These are phyloP conservation scores for Dacryopinax primogenitus DNA, from an alignment of 768 basidiomycete genomes.

Conservation along the genomic window DNA sequence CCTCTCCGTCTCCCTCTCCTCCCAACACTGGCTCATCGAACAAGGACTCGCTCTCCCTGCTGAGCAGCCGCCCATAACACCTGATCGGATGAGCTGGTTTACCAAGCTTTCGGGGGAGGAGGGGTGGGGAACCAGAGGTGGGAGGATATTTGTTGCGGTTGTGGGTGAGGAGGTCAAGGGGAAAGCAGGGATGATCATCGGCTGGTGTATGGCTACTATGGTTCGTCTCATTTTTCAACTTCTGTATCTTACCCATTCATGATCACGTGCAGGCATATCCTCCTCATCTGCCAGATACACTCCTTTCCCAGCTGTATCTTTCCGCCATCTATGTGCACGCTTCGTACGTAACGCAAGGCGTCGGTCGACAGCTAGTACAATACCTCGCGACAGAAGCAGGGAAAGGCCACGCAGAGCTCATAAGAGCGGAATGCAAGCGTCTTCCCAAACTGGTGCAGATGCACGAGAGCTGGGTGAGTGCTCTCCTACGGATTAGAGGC, in stretches of 20 bases:
- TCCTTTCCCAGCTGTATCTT: not conserved
- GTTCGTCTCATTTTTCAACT: not conserved
- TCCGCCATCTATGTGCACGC: not conserved
- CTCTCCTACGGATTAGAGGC: not conserved
- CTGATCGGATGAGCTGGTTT: not conserved
- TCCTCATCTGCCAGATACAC: not conserved
- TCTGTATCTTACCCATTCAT: not conserved
- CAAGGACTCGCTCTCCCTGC: not conserved
- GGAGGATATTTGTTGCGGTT: slow-evolving; percentile 4
- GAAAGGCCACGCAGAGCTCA: not conserved
- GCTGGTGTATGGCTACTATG: not conserved
- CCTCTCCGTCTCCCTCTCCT: not conserved
- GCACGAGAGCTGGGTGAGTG: not conserved
- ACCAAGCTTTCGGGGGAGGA: not conserved
- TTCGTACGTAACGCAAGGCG: not conserved
- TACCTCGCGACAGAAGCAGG: not conserved
- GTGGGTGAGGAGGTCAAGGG: too few species aligned
- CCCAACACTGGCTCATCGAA: not conserved
- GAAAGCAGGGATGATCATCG: not conserved
- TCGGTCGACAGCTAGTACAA: not conserved
- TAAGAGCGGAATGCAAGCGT: not conserved
- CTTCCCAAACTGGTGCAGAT: not conserved
- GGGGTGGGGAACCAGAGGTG: not conserved
- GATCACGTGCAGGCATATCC: not conserved
- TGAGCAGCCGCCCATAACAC: slow-evolving; percentile 4